phyloP scores from a whole-genome alignment of 108 stramenopile species.

The Schizochytrium sp. region DNA sequence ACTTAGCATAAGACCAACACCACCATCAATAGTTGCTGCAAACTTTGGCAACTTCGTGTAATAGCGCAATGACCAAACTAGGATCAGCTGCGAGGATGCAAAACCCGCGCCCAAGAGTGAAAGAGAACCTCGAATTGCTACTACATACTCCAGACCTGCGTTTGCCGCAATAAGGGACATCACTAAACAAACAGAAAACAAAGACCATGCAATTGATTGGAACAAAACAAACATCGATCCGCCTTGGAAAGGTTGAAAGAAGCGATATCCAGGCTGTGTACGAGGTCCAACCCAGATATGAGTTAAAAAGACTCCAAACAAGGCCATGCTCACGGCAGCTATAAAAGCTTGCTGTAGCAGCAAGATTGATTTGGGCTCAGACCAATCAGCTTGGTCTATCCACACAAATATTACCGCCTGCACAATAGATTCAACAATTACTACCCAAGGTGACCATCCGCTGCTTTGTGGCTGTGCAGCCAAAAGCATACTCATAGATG shows the following conservation, averaged over 20 bases:
- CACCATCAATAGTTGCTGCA: background rate
- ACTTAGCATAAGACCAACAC: conserved; percentile 19
- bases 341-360: conserved; percentile 18
- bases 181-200: conserved; percentile 18
- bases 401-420: background rate
- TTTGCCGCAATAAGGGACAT: background rate
- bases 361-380: background rate
- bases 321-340: background rate
- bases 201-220: conserved; percentile 35
- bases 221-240: conserved; percentile 50
- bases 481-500: conserved; percentile 1
- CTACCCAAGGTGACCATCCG: conserved; percentile 20
- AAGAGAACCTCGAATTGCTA: background rate
- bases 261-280: background rate
- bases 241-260: conserved; percentile 51
- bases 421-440: background rate
- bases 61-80: conserved; percentile 48
- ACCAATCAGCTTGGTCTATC: background rate
- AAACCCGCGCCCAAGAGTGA: conserved; percentile 19
- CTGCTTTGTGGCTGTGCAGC: conserved; percentile 1
- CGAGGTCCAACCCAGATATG: conserved; percentile 53
- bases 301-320: background rate
- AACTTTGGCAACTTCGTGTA: conserved; percentile 14
- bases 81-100: background rate
- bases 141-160: background rate